These are phyloP conservation scores for Gillenia trifoliata DNA, from an alignment of 306 rosid species.

Conservation along the genomic window DNA sequence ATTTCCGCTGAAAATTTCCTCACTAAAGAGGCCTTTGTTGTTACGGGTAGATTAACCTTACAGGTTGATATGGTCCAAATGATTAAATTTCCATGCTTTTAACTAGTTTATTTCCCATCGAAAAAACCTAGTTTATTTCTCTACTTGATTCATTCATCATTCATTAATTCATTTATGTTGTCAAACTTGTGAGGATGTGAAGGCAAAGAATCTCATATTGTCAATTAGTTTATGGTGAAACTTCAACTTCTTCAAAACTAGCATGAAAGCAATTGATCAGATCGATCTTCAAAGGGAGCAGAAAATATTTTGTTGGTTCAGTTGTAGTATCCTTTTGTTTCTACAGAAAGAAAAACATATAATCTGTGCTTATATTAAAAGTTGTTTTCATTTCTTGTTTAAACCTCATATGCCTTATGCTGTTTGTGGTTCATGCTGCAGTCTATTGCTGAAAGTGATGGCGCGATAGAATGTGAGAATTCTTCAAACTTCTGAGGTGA, in stretches of 20 bases:
- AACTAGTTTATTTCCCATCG: not conserved
- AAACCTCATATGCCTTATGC: slow-evolving; percentile 20
- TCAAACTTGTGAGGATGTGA: too few species aligned
- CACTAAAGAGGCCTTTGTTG: too few species aligned
- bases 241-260: too few species aligned
- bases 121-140: too few species aligned
- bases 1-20: too few species aligned
- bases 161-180: slow-evolving; percentile 1
- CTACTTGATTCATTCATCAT: slow-evolving; percentile 7
- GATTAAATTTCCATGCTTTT: not conserved
- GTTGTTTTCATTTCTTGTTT: slow-evolving; percentile 21
- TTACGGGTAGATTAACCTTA: too few species aligned
- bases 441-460: slow-evolving; percentile 71
- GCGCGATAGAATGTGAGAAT: slow-evolving; percentile 76
- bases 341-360: not conserved
- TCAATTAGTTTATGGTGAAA: too few species aligned
- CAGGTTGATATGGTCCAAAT: not conserved
- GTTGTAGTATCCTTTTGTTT: not conserved
- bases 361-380: not conserved
- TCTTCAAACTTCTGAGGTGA: slow-evolving; percentile 97
- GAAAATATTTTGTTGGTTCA: slow-evolving; percentile 56
- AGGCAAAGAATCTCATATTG: too few species aligned
- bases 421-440: slow-evolving; percentile 42
- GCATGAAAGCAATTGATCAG: slow-evolving; percentile 71
- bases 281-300: slow-evolving; percentile 92